A percentile compares a stretch with the other conserved stretches of the same genome.
Evolutionary conservation across 345 rosid genomes (phyloP).

Genomic region (Lepidium aucheri): DNA sequence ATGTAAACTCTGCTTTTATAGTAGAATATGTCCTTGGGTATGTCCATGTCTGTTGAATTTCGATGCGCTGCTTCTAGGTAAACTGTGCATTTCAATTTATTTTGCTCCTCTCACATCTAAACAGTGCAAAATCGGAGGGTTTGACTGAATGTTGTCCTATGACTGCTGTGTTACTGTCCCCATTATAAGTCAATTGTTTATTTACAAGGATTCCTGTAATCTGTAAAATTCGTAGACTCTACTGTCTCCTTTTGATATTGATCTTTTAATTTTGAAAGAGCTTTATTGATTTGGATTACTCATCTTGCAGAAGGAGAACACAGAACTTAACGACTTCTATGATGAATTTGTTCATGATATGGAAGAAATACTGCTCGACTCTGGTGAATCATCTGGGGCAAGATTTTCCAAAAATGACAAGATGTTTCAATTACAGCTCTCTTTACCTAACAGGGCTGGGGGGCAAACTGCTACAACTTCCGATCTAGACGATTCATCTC

Average conservation of each 20-base stretch:
- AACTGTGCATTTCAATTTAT: background rate
- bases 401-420: constrained; percentile 45
- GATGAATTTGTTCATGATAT: constrained; percentile 91
- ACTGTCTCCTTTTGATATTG: background rate
- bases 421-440: constrained; percentile 42
- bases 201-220: background rate
- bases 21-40: background rate
- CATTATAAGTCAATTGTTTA: background rate
- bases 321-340: constrained; percentile 50
- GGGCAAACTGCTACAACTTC: constrained; percentile 75
- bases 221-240: background rate
- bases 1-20: background rate
- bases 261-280: background rate
- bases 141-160: background rate
- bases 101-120: background rate
- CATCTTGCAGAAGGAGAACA: constrained; percentile 47
- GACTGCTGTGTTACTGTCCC: background rate
- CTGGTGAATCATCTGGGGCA: constrained; percentile 60
- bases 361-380: constrained; percentile 91
- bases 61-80: constrained; percentile 1
- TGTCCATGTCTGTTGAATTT: background rate
- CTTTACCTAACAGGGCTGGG: constrained; percentile 60
- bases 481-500: constrained; percentile 36
- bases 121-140: background rate
- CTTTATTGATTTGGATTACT: constrained; percentile 21